These are phyloP conservation scores for Exophiala lecanii-corni DNA, from an alignment of 2,329 filamentous ascomycete genomes.

Conservation along the genomic window DNA sequence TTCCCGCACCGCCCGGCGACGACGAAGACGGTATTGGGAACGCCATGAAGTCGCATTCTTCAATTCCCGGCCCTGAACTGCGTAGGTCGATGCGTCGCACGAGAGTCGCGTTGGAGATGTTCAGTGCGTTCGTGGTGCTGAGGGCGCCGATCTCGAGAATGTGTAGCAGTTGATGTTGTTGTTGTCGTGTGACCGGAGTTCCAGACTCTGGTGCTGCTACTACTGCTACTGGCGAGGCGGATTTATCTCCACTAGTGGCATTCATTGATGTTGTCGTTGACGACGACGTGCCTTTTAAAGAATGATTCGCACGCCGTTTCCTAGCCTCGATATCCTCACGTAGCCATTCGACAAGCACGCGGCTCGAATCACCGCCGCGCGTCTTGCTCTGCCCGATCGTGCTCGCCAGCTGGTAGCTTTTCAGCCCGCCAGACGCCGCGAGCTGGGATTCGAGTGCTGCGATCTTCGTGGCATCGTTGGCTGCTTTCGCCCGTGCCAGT, in stretches of 20 bases:
- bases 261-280: background rate
- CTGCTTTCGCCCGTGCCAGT: constrained; percentile 48
- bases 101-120: constrained; percentile 44
- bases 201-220: background rate
- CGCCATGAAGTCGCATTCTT: constrained; percentile 91
- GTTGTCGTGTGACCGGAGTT: background rate
- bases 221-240: background rate
- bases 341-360: constrained; percentile 57
- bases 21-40: constrained; percentile 61
- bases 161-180: constrained; percentile 38
- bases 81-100: constrained; percentile 74
- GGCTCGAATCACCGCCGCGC: constrained; percentile 61
- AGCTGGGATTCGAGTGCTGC: constrained; percentile 47
- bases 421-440: constrained; percentile 53
- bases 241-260: background rate
- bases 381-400: constrained; percentile 57
- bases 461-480: constrained; percentile 39
- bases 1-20: constrained; percentile 27
- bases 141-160: constrained; percentile 89
- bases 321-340: constrained; percentile 15
- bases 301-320: background rate
- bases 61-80: constrained; percentile 71
- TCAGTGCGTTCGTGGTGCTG: constrained; percentile 76
- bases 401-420: constrained; percentile 59
- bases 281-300: background rate